Evolutionary conservation across 129 eudicot species (phyloP), one percentile per base, ranked within the genome.

Genomic region (Tagetes patula): DNA sequence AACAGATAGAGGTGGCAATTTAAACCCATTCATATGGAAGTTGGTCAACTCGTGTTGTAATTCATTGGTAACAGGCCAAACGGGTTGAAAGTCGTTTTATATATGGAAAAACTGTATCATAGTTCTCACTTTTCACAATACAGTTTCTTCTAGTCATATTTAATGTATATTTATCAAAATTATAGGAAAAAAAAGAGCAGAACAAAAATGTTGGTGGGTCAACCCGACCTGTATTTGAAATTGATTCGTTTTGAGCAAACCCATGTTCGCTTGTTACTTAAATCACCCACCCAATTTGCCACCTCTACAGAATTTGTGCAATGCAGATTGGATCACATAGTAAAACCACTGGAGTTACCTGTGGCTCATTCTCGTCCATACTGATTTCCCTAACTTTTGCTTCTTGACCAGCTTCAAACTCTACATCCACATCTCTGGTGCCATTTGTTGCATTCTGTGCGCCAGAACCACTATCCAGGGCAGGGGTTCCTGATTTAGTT

Each of bases 311-410:
- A 60, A 43, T 32, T 34, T 7, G 30, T 6, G 58, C 58, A 45
- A 36, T 73, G 70, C 61, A 40, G 4, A 40, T 14, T 42, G 56
- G 71, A 43, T 58, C 71, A 34, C 66, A 54, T 10, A 70, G 39
- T 56, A 47, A 30, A 48, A 34, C 45, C 40, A 3, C 2, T 39
- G 46, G 48, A 74, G 52, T 7, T 88, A 88, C 97, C 90, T 39
- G 80, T 8, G 85, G 84, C 78, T 88, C 91, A 77, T 78, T 70
- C 60, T 84, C 84, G 77, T 88, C 97, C 87, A 95, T 67, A 47
- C 76, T 84, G 67, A 95, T 95, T 78, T 90, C 99, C 87, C 91
- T 88, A 56, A 85, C 82, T 79, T 88, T 95, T 70, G 95, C 88
- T 77, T 88, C 99, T 83, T 86, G 97, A 4, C 87, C 90, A 67